Evolutionary conservation across 2,329 filamentous ascomycete genomes (phyloP).

Genomic region (Torrubiellomyces zombiae): DNA sequence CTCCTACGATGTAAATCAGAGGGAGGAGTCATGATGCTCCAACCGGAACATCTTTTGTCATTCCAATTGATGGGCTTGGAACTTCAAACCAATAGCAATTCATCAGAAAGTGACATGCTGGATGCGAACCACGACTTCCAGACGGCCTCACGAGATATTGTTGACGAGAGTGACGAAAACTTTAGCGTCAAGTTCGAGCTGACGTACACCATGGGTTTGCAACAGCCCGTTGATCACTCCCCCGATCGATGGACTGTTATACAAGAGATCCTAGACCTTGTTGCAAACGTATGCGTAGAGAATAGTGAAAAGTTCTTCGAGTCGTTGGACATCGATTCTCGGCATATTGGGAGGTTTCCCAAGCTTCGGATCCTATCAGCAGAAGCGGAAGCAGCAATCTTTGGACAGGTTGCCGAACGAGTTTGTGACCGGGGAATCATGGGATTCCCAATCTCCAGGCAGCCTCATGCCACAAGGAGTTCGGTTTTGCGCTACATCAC

Average conservation of each 20-base stretch:
- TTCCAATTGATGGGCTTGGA: conserved; percentile 47
- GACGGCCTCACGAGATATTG: conserved; percentile 30
- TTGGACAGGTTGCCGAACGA: conserved; percentile 5
- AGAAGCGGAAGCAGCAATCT: conserved; percentile 2
- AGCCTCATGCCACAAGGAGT: conserved; percentile 12
- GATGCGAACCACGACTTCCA: conserved; percentile 27
- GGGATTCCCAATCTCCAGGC: conserved; percentile 24
- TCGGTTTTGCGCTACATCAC: conserved; percentile 28
- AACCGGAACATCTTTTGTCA: conserved; percentile 48
- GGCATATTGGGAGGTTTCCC: conserved; percentile 13
- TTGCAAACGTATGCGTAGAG: no score
- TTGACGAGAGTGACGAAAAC: conserved; percentile 51
- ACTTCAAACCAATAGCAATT: conserved; percentile 14
- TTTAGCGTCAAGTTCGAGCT: conserved; percentile 44
- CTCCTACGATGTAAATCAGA: conserved; percentile 27
- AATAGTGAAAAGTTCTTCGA: no score
- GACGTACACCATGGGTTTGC: conserved; percentile 43
- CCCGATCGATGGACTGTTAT: conserved; percentile 2
- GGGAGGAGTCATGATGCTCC: conserved; percentile 40
- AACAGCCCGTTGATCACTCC: conserved; percentile 31
- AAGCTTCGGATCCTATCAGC: conserved; percentile 8
- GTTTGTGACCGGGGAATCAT: conserved; percentile 19
- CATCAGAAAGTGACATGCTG: conserved; percentile 15
- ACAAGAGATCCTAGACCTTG: conserved; percentile 2
- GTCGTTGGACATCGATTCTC: conserved; percentile 23